Percentiles rank a stretch among this genome's conserved stretches.
phyloP scores from a whole-genome alignment of 1,284 basidiomycete genomes.

The Cerrena zonata region DNA sequence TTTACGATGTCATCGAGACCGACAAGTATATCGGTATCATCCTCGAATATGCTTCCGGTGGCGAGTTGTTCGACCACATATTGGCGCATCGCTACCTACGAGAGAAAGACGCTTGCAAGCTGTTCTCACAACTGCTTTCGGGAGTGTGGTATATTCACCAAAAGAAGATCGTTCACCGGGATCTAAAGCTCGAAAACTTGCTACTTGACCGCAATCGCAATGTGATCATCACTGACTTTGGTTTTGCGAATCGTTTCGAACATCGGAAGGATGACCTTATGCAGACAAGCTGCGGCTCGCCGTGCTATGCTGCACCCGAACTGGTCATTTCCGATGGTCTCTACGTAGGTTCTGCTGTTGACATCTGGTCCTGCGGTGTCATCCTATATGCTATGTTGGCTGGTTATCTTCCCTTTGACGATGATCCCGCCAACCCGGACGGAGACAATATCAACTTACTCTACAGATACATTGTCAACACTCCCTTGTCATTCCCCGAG shows the following conservation, averaged over 20 bases:
- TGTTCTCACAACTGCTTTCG: slow-evolving; percentile 97
- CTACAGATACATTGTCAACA: slow-evolving; percentile 98
- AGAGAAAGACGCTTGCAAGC: slow-evolving; percentile 90
- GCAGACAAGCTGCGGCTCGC: slow-evolving; percentile 96
- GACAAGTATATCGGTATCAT: slow-evolving; percentile 99
- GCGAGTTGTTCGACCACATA: slow-evolving; percentile 98
- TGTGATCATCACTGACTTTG: slow-evolving; percentile 99
- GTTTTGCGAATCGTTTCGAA: slow-evolving; percentile 96
- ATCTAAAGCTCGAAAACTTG: slow-evolving; percentile 97
- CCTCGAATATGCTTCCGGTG: slow-evolving; percentile 95
- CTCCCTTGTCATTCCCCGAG: slow-evolving; percentile 89
- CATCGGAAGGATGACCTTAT: slow-evolving; percentile 89
- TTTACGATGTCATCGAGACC: slow-evolving; percentile 98
- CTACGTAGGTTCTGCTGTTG: slow-evolving; percentile 97
- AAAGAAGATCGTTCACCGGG: slow-evolving; percentile 98
- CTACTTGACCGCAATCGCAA: slow-evolving; percentile 95
- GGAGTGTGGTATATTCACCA: slow-evolving; percentile 98
- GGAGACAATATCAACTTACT: slow-evolving; percentile 99
- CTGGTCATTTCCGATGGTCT: slow-evolving; percentile 97
- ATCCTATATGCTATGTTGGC: slow-evolving; percentile 99
- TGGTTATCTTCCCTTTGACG: slow-evolving; percentile 98
- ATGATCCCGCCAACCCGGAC: slow-evolving; percentile 97
- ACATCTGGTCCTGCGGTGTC: slow-evolving; percentile 99
- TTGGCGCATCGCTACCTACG: slow-evolving; percentile 95
- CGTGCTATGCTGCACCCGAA: slow-evolving; percentile 98